Evolutionary conservation across 2,329 filamentous ascomycete species (phyloP), one percentile per base, ranked within the genome.

Genomic region (Byssochlamys sp.): DNA sequence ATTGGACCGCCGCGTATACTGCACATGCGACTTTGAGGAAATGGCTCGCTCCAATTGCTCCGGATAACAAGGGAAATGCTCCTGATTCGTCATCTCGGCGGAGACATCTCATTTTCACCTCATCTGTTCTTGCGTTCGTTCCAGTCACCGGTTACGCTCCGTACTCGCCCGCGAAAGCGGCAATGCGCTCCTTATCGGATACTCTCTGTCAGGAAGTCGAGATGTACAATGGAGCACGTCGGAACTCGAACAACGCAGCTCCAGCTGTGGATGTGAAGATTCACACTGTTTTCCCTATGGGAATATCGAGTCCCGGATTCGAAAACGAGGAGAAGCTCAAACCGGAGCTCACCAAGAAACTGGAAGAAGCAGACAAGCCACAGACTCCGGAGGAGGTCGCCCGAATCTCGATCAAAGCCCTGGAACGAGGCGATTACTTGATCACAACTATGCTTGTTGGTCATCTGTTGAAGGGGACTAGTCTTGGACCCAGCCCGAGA

Each of bases 61-160:
- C 67, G 1, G 67, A 66, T 52, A 52, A 57, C 19, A 61, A 62
- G 65, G 63, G 59, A 53, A 71, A 69, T 60, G 62, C 64, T 62
- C 63, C 72, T 3, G 24, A 49, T 51, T 51, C 54, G 26, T 25
- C 54, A 61, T 61, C 71, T 64, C 65, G 69, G 31, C 68, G 67
- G 14, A 83, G 87, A 56, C 92, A 97, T 73, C 80, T 99, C 62
- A 84, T 99, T 69, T 89, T 97, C 74, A 97, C 94, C 0, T 85
- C 86, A 14, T 94, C 88, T 25, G 82, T 87, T 4, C 75, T 86
- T 19, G 88, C 88, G 1, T 87, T 96, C 65, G 85, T 87, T 65
- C 83, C 89, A 11, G 73, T 96, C 33, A 83, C 86, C 11, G 94
- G 94, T 27, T 99, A 99, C 73, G 81, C 80, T 0, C 82, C 90